Conservation (phyloP, 805 yeast genomes). For the Metschnikowia gelsemii region DNA sequence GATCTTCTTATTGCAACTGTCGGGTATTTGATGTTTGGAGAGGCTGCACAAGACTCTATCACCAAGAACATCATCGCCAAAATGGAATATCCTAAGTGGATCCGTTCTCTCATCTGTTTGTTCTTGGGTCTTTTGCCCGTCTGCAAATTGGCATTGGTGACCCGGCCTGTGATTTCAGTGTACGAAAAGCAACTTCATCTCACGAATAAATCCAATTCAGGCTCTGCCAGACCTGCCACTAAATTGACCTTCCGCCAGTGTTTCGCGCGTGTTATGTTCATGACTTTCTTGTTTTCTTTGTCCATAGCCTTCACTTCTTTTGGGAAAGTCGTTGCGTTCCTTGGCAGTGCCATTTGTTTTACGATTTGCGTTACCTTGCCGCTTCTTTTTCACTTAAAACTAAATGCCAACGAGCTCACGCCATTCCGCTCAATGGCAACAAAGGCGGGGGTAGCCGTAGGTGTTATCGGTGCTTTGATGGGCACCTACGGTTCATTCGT, state of each 20-base stretch:
- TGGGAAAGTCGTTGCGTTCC: constrained; percentile 41
- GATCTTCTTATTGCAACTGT: constrained; percentile 61
- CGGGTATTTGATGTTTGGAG: constrained; percentile 83
- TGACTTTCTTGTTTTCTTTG: constrained; percentile 19
- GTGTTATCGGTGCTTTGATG: constrained; percentile 16
- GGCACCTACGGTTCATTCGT: constrained; percentile 21
- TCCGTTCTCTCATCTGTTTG: constrained; percentile 34
- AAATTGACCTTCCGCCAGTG: constrained; percentile 9
- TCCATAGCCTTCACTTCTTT: constrained; percentile 38
- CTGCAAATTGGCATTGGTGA: constrained; percentile 41
- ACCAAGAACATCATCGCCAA: constrained; percentile 72
- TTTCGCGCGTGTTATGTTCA: constrained; percentile 26
- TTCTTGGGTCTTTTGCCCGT: constrained; percentile 41
- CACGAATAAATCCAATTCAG: constrained; percentile 5
- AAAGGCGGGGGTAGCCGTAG: constrained; percentile 13
- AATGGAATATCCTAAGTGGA: constrained; percentile 63
- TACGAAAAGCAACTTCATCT: constrained; percentile 30
- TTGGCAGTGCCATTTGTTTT: constrained; percentile 44
- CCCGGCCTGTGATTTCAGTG: constrained; percentile 40
- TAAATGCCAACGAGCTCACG: constrained; percentile 15
- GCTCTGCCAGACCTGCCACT: neutral
- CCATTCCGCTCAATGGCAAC: constrained; percentile 4
- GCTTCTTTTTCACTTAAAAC: constrained; percentile 31
- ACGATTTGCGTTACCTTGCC: constrained; percentile 43
- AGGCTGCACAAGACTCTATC: constrained; percentile 62